Percentiles rank a stretch among this genome's conserved stretches.
These are phyloP conservation scores for Chlamydomonas incerta DNA, from an alignment of 139 green algal species.

Conservation along the genomic window DNA sequence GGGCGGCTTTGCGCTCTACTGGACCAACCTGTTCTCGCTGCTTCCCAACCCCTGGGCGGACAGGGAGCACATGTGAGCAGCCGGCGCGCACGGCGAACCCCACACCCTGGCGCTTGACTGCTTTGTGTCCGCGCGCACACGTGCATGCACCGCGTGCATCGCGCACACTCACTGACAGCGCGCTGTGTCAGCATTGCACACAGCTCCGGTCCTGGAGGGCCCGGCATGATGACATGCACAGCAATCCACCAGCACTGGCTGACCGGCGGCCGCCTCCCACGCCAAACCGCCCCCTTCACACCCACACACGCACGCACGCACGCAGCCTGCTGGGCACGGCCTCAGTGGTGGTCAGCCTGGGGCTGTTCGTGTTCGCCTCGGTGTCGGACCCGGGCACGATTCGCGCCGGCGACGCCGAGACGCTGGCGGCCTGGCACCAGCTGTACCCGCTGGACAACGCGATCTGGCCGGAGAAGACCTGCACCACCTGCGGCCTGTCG, in stretches of 20 bases:
- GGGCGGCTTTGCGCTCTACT: conserved; percentile 51
- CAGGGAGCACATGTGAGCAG: conserved; percentile 63
- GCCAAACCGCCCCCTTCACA: not conserved
- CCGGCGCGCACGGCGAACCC: no score
- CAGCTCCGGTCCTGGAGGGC: no score
- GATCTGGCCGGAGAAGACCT: conserved; percentile 56
- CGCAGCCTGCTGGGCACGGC: conserved; percentile 54
- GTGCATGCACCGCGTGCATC: no score
- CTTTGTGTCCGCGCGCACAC: no score
- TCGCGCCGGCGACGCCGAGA: conserved; percentile 30
- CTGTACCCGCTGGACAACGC: conserved; percentile 67
- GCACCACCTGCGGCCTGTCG: conserved; percentile 69
- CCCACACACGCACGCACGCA: not conserved
- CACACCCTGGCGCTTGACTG: no score
- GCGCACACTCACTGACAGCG: no score
- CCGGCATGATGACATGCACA: no score
- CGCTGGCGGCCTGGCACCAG: conserved; percentile 35
- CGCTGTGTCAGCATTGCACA: no score
- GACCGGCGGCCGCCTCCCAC: not conserved
- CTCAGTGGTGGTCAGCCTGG: conserved; percentile 36
- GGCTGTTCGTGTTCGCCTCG: conserved; percentile 52
- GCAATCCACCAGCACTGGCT: no score
- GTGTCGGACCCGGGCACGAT: conserved; percentile 62
- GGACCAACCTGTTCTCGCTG: conserved; percentile 53
- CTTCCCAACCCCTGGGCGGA: conserved; percentile 58